Base-by-base conservation (phyloP, 257 asterid genomes). In the Catharanthus roseus region DNA sequence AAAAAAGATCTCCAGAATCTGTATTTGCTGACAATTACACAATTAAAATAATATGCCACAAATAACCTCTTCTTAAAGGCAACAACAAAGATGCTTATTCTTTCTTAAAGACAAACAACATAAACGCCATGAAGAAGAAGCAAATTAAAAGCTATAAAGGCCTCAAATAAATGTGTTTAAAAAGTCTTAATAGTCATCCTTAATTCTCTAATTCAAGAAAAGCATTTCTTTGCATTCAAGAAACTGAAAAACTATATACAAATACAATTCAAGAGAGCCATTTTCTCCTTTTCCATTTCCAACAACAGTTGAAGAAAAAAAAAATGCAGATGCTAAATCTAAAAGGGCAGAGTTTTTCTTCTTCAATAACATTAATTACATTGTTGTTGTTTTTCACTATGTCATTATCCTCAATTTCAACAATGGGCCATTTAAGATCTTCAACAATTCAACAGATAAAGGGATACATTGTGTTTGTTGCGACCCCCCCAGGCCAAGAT, bases 381-480 rank as follows among this genome's bases (percentile, higher is more conserved):
- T 9, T 15, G 45, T 18, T 67, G 5, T 18, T 67, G 38, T 29
- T 67, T 24, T 3, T 67, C 28, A 6, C 56, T 15, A 16, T 67
- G 1, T 44, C 19, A 1, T 67, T 29, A 5, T 67, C 58, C 26
- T 67, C 41, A 31, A 1, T 67, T 45, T 49, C 57, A 26, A 67
- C 24, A 18, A 51, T 18, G 58, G 72, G 41, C 1, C 19, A 47
- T 18, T 47, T 51, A 6, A 19, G 10, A 7, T 26, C 26, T 9
- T 42, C 29, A 9, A 18, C 45, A 10, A 13, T 29, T 67, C 33
- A 26, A 24, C n/a, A 53, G 19, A 47, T 26, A 67, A 47, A 47
- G 26, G 23, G 11, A 21, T 67, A 67, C 72, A 67, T 67, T 47
- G 44, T 67, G 45, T 44, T 42, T 45, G 57, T 51, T 67, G 58